A percentile compares a stretch with the other conserved stretches of the same genome.
phyloP scores from a whole-genome alignment of 345 rosid genomes.

The Murraya paniculata region DNA sequence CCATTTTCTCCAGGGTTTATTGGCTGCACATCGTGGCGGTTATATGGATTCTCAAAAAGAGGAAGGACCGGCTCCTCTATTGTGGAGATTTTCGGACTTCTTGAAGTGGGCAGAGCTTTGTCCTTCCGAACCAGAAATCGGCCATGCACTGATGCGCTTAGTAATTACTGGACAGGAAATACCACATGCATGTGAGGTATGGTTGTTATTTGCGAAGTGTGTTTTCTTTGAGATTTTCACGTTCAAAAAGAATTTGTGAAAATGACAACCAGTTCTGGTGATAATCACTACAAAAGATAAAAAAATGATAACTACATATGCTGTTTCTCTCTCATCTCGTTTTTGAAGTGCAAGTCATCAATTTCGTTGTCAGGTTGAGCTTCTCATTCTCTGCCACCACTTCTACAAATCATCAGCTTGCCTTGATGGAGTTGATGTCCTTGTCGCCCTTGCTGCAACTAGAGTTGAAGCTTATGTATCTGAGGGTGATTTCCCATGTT shows the following conservation, averaged over 20 bases:
- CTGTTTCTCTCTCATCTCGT: neutral
- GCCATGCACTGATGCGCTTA: slow-evolving; percentile 98
- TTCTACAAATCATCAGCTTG: slow-evolving; percentile 96
- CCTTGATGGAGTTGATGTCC: slow-evolving; percentile 99
- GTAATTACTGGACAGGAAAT: slow-evolving; percentile 97
- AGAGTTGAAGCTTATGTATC: slow-evolving; percentile 91
- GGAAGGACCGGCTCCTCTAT: slow-evolving; percentile 95
- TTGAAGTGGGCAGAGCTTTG: slow-evolving; percentile 97
- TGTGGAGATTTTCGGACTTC: slow-evolving; percentile 98
- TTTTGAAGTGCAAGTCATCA: slow-evolving; percentile 4
- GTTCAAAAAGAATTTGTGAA: neutral
- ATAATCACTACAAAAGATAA: neutral
- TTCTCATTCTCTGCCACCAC: slow-evolving; percentile 94
- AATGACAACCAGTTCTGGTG: neutral
- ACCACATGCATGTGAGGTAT: slow-evolving; percentile 98
- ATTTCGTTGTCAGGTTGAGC: slow-evolving; percentile 71
- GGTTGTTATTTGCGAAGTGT: neutral
- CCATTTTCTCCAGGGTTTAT: slow-evolving; percentile 60
- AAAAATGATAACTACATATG: neutral
- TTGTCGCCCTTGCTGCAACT: slow-evolving; percentile 95
- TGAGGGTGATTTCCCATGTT: slow-evolving; percentile 94
- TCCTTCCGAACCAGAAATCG: slow-evolving; percentile 96
- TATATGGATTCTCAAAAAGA: slow-evolving; percentile 94
- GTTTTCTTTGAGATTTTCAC: neutral
- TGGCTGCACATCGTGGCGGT: slow-evolving; percentile 99